A percentile compares a stretch with the other conserved stretches of the same genome.
Conservation (phyloP, 345 rosid species). For the Populus alba region DNA sequence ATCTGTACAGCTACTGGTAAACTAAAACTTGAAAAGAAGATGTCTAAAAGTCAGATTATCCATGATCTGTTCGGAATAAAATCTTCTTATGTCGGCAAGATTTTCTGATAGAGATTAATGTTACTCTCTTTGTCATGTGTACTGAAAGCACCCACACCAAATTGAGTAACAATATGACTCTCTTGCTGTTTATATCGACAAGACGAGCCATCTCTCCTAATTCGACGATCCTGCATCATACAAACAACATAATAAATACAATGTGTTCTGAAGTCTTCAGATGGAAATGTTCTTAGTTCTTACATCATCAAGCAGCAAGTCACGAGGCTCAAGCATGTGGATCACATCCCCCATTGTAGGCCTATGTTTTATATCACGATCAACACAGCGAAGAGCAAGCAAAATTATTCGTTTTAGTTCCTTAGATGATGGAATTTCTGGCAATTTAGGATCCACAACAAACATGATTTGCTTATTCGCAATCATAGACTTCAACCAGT, state of each 20-base stretch:
- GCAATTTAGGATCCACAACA: conserved; percentile 59
- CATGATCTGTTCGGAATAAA: neutral
- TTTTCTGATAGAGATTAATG: conserved; percentile 22
- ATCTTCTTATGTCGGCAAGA: neutral
- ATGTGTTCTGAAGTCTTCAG: neutral
- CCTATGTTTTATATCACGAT: conserved; percentile 54
- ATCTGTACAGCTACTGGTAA: neutral
- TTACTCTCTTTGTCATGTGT: conserved; percentile 8
- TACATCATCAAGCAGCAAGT: conserved; percentile 56
- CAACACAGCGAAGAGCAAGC: conserved; percentile 65
- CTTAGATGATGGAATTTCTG: conserved; percentile 46
- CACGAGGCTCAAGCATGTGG: conserved; percentile 73
- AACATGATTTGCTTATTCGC: conserved; percentile 40
- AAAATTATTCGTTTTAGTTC: conserved; percentile 63
- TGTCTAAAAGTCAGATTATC: neutral
- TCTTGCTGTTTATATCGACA: conserved; percentile 6
- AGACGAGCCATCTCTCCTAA: conserved; percentile 20
- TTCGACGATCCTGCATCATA: conserved; percentile 28
- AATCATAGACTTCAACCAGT: conserved; percentile 73
- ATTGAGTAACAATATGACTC: conserved; percentile 8
- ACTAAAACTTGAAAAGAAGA: neutral
- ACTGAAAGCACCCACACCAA: neutral
- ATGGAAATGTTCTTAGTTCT: conserved; percentile 2
- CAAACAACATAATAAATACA: neutral
- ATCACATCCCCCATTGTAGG: conserved; percentile 72